phyloP scores from a whole-genome alignment of 441 rosid genomes.

The Gossypium trilobum region DNA sequence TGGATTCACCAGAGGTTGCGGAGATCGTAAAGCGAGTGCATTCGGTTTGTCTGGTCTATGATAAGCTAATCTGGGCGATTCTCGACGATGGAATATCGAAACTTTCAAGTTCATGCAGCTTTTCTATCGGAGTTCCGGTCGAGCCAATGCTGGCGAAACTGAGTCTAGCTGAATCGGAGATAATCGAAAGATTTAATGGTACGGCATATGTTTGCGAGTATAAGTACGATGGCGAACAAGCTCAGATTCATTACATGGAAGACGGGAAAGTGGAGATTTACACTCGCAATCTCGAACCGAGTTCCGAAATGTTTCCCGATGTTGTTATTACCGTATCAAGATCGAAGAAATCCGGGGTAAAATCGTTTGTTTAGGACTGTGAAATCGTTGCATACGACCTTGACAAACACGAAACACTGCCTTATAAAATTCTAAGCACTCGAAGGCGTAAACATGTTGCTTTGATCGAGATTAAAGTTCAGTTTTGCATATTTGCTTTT shows the following conservation, averaged over 20 bases:
- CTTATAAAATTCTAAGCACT: slow-evolving; percentile 71
- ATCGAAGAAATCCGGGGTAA: slow-evolving; percentile 53
- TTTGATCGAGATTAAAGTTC: slow-evolving; percentile 64
- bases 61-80: slow-evolving; percentile 67
- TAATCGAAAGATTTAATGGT: slow-evolving; percentile 61
- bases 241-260: slow-evolving; percentile 81
- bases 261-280: slow-evolving; percentile 72
- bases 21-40: slow-evolving; percentile 70
- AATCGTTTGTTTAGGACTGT: slow-evolving; percentile 71
- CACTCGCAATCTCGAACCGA: slow-evolving; percentile 76
- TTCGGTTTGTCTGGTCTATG: slow-evolving; percentile 81
- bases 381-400: slow-evolving; percentile 25
- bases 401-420: slow-evolving; percentile 45
- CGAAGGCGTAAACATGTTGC: slow-evolving; percentile 72
- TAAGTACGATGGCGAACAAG: slow-evolving; percentile 87
- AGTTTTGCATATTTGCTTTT: slow-evolving; percentile 81
- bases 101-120: slow-evolving; percentile 55
- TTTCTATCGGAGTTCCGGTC: slow-evolving; percentile 70
- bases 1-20: slow-evolving; percentile 78
- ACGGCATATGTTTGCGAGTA: slow-evolving; percentile 55
- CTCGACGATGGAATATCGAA: slow-evolving; percentile 69
- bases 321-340: slow-evolving; percentile 46
- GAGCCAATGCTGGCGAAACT: slow-evolving; percentile 92
- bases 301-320: slow-evolving; percentile 68
- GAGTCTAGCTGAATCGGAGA: slow-evolving; percentile 60